Percentiles rank a stretch among this genome's conserved stretches.
Evolutionary conservation across 768 basidiomycete species (phyloP).

Genomic region (Hypsizygus marmoreus): DNA sequence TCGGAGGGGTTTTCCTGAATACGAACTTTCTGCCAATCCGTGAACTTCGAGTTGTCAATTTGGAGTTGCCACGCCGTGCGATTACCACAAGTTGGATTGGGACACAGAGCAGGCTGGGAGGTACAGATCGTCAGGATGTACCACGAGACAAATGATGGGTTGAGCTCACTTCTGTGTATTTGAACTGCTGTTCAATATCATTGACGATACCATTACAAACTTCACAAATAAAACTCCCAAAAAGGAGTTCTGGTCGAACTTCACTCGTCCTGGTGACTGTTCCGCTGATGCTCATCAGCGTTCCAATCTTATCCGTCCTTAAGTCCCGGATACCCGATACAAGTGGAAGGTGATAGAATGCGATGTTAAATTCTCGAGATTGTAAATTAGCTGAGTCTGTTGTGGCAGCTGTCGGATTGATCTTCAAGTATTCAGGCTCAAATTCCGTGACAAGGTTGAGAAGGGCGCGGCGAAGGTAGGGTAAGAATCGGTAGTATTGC

Average conservation of each 20-base stretch:
- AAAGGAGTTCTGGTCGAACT: conserved; percentile 92
- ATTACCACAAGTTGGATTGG: conserved; percentile 93
- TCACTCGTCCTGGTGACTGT: conserved; percentile 98
- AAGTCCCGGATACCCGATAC: conserved; percentile 95
- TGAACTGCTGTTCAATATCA: conserved; percentile 99
- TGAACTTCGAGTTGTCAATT: conserved; percentile 94
- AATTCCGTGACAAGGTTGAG: conserved; percentile 86
- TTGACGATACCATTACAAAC: conserved; percentile 83
- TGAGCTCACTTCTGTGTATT: conserved; percentile 89
- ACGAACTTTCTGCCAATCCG: conserved; percentile 99
- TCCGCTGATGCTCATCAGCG: conserved; percentile 92
- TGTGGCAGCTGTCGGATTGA: conserved; percentile 87
- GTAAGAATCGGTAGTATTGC: conserved; percentile 96
- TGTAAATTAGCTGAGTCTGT: conserved; percentile 87
- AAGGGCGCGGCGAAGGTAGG: conserved; percentile 89
- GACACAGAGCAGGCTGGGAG: conserved; percentile 84
- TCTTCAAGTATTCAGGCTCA: conserved; percentile 93
- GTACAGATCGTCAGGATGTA: too few species aligned
- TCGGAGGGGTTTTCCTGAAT: conserved; percentile 99
- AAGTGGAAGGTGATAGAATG: conserved; percentile 92
- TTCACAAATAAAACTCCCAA: conserved; percentile 92
- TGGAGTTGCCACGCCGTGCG: conserved; percentile 89
- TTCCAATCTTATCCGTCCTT: conserved; percentile 91
- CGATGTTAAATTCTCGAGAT: conserved; percentile 92
- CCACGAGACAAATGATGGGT: too few species aligned